phyloP scores from a whole-genome alignment of 441 rosid genomes.

The Brassica balearica region DNA sequence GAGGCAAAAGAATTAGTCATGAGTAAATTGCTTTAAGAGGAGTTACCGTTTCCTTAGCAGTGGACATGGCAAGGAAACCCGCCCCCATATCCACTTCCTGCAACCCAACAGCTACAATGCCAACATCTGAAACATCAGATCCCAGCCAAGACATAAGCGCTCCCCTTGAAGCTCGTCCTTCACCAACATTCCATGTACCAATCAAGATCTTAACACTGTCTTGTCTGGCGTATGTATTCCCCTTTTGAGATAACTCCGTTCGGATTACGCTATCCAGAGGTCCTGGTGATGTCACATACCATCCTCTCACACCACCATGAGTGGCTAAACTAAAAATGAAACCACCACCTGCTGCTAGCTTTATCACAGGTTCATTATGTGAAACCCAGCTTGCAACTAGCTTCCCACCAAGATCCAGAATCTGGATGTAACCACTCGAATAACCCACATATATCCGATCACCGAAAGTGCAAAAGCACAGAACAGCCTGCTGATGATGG shows the following conservation, averaged over 20 bases:
- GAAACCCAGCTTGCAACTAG: slow-evolving; percentile 85
- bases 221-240: slow-evolving; percentile 55
- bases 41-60: slow-evolving; percentile 96
- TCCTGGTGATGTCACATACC: slow-evolving; percentile 90
- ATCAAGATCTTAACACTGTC: slow-evolving; percentile 70
- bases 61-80: slow-evolving; percentile 98
- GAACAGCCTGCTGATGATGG: slow-evolving; percentile 73
- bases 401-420: slow-evolving; percentile 89
- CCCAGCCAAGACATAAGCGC: slow-evolving; percentile 88
- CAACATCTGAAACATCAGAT: slow-evolving; percentile 84
- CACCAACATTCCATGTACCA: slow-evolving; percentile 99
- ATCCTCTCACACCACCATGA: slow-evolving; percentile 97
- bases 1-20: slow-evolving; percentile 8
- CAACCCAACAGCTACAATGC: slow-evolving; percentile 88
- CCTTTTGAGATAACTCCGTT: slow-evolving; percentile 67
- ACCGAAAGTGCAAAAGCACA: slow-evolving; percentile 85
- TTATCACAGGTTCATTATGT: slow-evolving; percentile 84
- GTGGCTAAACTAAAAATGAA: slow-evolving; percentile 85
- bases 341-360: slow-evolving; percentile 76
- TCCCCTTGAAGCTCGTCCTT: slow-evolving; percentile 86
- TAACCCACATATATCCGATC: slow-evolving; percentile 82
- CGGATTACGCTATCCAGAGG: slow-evolving; percentile 76
- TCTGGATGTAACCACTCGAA: slow-evolving; percentile 81
- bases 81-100: slow-evolving; percentile 99
- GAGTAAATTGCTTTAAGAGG: slow-evolving; percentile 16